phyloP scores from a whole-genome alignment of 345 rosid genomes.

The Cardamine chenopodiifolia region DNA sequence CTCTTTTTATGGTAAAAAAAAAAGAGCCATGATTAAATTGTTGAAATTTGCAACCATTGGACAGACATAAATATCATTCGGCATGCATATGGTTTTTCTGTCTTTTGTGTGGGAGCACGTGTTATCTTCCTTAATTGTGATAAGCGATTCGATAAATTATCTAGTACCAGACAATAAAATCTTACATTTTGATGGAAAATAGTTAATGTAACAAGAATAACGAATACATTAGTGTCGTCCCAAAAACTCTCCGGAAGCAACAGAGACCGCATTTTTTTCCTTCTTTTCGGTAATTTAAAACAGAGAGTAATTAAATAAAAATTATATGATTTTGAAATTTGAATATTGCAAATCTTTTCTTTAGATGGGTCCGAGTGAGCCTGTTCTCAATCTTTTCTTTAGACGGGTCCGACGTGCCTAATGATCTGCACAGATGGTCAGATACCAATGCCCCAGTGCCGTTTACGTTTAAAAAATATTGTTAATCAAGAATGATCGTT shows the following conservation, averaged over 20 bases:
- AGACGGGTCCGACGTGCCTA: too few relatives aligned
- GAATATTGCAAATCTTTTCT: not conserved
- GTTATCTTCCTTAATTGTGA: conserved; percentile 20
- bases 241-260: not conserved
- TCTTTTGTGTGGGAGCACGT: conserved; percentile 34
- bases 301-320: not conserved
- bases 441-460: too few relatives aligned
- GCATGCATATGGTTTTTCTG: conserved; percentile 33
- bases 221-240: not conserved
- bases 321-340: too few relatives aligned
- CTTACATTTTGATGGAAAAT: conserved; percentile 10
- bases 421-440: too few relatives aligned
- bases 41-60: conserved; percentile 29
- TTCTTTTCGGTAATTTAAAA: not conserved
- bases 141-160: conserved; percentile 1
- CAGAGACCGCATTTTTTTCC: not conserved
- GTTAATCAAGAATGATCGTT: too few relatives aligned
- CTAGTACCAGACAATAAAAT: not conserved
- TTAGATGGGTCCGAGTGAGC: too few relatives aligned
- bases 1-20: not conserved
- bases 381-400: too few relatives aligned
- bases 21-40: conserved; percentile 15
- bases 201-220: conserved; percentile 3
- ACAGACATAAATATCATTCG: conserved; percentile 33
- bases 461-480: too few relatives aligned